Percentiles rank a stretch among this genome's conserved stretches.
phyloP scores from a whole-genome alignment of 1,284 basidiomycete species.

The Tilletia indica region DNA sequence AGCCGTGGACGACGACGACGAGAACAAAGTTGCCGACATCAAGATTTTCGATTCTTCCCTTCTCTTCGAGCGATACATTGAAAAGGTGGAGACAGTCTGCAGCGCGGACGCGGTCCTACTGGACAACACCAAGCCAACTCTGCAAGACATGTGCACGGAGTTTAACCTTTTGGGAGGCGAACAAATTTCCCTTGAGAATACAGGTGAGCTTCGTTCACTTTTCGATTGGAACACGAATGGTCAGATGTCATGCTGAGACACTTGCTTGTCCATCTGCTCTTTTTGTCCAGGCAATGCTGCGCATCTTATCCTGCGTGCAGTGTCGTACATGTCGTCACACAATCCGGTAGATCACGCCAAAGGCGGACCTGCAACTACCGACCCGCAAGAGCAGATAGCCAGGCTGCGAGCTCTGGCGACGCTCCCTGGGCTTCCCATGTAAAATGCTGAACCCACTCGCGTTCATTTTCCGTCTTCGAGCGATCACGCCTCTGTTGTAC shows the following conservation, averaged over 20 bases:
- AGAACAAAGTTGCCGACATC: background rate
- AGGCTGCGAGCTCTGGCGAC: no score
- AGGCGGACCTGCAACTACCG: no score
- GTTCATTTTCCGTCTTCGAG: no score
- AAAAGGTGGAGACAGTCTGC: background rate
- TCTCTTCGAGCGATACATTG: background rate
- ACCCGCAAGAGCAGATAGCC: no score
- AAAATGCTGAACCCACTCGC: no score
- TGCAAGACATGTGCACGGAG: background rate
- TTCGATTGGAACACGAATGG: background rate
- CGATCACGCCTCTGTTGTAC: no score
- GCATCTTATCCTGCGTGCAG: constrained; percentile 3
- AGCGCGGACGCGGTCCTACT: background rate
- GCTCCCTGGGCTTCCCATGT: no score
- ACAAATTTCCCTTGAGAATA: background rate
- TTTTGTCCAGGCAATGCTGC: background rate
- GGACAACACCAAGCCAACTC: background rate
- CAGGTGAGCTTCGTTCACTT: background rate
- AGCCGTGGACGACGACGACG: no score
- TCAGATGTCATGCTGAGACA: background rate
- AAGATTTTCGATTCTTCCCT: background rate
- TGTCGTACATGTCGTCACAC: background rate
- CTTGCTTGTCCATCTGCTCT: background rate
- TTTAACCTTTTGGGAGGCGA: background rate
- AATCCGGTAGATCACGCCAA: no score